Conservation (phyloP, 176 grass and related monocot genomes). For the Chrysopogon serrulatus region DNA sequence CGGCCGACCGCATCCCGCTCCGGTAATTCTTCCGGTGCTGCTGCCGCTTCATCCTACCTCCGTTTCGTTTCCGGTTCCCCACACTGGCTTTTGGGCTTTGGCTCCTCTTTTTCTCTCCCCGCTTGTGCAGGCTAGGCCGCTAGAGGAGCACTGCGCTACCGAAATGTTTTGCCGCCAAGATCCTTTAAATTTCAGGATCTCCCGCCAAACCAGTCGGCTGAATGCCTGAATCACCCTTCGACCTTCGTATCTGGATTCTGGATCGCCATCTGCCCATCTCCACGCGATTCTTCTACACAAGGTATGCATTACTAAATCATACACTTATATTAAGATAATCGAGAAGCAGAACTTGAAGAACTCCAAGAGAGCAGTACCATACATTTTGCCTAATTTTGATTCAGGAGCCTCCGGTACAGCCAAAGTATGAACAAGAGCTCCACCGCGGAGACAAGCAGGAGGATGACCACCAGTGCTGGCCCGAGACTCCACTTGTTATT, state of each 20-base stretch:
- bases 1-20: slow-evolving; percentile 22
- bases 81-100: not conserved
- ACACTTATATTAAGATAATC: not conserved
- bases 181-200: not conserved
- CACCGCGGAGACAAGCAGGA: slow-evolving; percentile 45
- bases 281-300: not conserved
- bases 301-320: not conserved
- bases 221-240: not conserved
- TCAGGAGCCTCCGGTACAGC: slow-evolving; percentile 32
- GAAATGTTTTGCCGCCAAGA: slow-evolving; percentile 36
- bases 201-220: not conserved
- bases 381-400: slow-evolving; percentile 20
- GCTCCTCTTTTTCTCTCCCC: not conserved
- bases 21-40: slow-evolving; percentile 25
- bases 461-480: not conserved
- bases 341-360: not conserved
- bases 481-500: slow-evolving; percentile 9
- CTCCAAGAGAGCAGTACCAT: not conserved
- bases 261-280: too few species aligned
- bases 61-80: not conserved
- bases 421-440: slow-evolving; percentile 55
- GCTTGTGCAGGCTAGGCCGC: not conserved
- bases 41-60: slow-evolving; percentile 23
- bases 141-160: not conserved
- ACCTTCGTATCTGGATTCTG: not conserved